Conservation (phyloP, 2,329 filamentous ascomycete species). For the Fusarium robinianum region DNA sequence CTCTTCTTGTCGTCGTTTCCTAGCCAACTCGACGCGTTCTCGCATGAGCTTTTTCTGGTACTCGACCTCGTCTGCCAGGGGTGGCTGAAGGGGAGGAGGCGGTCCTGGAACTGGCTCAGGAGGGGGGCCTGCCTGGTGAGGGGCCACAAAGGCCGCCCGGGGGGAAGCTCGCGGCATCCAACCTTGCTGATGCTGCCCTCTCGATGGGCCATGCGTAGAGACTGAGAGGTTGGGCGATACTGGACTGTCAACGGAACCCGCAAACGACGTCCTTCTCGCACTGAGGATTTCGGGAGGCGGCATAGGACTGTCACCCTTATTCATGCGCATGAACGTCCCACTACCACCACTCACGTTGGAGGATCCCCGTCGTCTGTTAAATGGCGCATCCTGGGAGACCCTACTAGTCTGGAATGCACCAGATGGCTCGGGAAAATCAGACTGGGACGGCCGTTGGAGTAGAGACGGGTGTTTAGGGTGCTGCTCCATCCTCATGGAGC, state of each 20-base stretch:
- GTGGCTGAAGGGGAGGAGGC: slow-evolving; percentile 40
- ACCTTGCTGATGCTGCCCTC: slow-evolving; percentile 33
- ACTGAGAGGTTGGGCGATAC: slow-evolving; percentile 48
- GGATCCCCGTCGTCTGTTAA: slow-evolving; percentile 78
- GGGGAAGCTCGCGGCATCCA: slow-evolving; percentile 49
- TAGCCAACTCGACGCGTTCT: slow-evolving; percentile 70
- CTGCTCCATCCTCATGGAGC: slow-evolving; percentile 68
- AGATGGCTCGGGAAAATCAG: slow-evolving; percentile 78
- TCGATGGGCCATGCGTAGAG: slow-evolving; percentile 35
- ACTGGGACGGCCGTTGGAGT: slow-evolving; percentile 71
- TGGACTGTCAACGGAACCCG: slow-evolving; percentile 56
- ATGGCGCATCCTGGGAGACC: slow-evolving; percentile 67
- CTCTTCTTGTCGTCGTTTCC: slow-evolving; percentile 69
- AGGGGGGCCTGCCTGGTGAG: slow-evolving; percentile 39
- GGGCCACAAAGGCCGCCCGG: slow-evolving; percentile 46
- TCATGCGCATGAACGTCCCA: slow-evolving; percentile 64
- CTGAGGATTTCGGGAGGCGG: slow-evolving; percentile 50
- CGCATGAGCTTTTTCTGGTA: slow-evolving; percentile 74
- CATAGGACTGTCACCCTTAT: slow-evolving; percentile 50
- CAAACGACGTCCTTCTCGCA: slow-evolving; percentile 54
- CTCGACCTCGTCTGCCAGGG: slow-evolving; percentile 60
- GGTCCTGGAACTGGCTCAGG: slow-evolving; percentile 40
- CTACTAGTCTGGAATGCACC: slow-evolving; percentile 83
- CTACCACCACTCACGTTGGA: slow-evolving; percentile 92
- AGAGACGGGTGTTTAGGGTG: slow-evolving; percentile 74